Evolutionary conservation across 345 rosid genomes (phyloP).

Genomic region (Heritiera littoralis): DNA sequence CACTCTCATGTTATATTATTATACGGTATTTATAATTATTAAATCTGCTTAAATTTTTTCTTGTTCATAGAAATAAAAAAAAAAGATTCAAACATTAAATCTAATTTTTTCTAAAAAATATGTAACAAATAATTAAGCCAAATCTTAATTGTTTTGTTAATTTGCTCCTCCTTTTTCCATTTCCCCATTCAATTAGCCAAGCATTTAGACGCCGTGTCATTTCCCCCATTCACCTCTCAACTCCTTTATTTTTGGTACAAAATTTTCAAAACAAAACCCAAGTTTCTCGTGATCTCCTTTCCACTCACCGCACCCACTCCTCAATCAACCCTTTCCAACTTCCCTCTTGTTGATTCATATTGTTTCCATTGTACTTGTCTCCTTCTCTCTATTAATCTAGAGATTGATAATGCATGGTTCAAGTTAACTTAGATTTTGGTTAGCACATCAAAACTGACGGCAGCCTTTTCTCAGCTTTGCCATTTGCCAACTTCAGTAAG

Average conservation of each 20-base stretch:
- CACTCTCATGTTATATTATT: too few relatives aligned
- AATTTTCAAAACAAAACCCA: conserved; percentile 15
- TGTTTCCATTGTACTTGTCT: not conserved
- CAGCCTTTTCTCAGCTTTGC: not conserved
- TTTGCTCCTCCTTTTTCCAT: not conserved
- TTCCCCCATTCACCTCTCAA: not conserved
- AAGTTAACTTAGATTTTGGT: conserved; percentile 12
- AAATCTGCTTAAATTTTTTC: too few relatives aligned
- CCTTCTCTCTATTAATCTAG: not conserved
- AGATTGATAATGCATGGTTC: not conserved
- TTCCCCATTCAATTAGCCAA: not conserved
- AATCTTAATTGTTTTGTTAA: too few relatives aligned
- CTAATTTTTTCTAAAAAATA: too few relatives aligned
- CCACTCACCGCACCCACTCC: conserved; percentile 37
- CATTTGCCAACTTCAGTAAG: not conserved
- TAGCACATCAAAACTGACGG: conserved; percentile 7
- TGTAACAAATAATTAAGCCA: too few relatives aligned
- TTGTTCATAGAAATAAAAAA: too few relatives aligned
- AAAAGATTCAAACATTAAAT: too few relatives aligned
- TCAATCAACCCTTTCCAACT: conserved; percentile 13
- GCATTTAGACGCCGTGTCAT: not conserved
- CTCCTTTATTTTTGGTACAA: not conserved
- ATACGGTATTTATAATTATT: too few relatives aligned
- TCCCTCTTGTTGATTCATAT: not conserved
- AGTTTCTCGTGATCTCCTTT: conserved; percentile 41